These are phyloP conservation scores for Fomitopsis schrenkii DNA, from an alignment of 1,284 basidiomycete species.

Conservation along the genomic window DNA sequence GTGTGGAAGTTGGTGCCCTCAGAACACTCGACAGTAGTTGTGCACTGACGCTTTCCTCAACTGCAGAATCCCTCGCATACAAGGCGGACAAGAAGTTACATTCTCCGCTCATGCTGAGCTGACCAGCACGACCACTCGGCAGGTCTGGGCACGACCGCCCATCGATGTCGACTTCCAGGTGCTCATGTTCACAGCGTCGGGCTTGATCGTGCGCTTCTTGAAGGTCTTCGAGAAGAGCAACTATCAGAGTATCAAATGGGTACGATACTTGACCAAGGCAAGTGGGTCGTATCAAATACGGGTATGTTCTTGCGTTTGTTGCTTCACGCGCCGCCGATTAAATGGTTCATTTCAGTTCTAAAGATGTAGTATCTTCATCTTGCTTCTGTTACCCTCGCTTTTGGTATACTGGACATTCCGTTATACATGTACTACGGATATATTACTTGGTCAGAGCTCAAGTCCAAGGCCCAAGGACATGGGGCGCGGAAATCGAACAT, in stretches of 20 bases:
- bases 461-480: no score
- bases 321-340: not conserved
- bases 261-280: conserved; percentile 85
- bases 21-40: not conserved
- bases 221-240: conserved; percentile 97
- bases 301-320: conserved; percentile 35
- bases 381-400: not conserved
- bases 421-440: not conserved
- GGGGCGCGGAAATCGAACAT: not conserved
- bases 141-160: conserved; percentile 96
- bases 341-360: not conserved
- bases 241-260: conserved; percentile 93
- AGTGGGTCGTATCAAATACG: conserved; percentile 84
- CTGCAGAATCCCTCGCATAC: conserved; percentile 82
- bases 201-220: conserved; percentile 92
- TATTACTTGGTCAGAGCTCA: not conserved
- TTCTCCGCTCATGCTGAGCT: conserved; percentile 82
- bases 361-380: not conserved
- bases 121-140: conserved; percentile 83
- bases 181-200: conserved; percentile 97
- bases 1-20: conserved; percentile 89
- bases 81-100: conserved; percentile 89
- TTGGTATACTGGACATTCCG: not conserved
- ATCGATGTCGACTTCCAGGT: conserved; percentile 99
- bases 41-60: not conserved